Percentiles rank a stretch among this genome's conserved stretches.
These are phyloP conservation scores for Borovskyia barvae DNA, from an alignment of 208 protist genomes.

Conservation along the genomic window DNA sequence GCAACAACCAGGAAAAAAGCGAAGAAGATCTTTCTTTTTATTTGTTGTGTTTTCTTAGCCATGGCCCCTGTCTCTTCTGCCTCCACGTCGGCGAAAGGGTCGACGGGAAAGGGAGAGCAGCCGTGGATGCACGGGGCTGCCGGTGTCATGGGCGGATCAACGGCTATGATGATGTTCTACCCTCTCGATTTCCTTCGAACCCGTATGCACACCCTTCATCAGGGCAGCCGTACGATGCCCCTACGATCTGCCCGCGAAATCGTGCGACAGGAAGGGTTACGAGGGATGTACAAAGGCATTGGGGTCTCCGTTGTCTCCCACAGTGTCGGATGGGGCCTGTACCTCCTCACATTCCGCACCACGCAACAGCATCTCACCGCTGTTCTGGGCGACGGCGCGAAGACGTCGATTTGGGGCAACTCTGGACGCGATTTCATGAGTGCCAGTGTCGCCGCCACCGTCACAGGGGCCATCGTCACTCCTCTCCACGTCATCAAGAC, in stretches of 20 bases:
- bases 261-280: slow-evolving; percentile 55
- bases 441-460: slow-evolving; percentile 57
- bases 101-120: slow-evolving; percentile 23
- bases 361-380: slow-evolving; percentile 43
- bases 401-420: slow-evolving; percentile 4
- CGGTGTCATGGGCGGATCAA: slow-evolving; percentile 59
- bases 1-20: too few species aligned
- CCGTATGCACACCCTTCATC: slow-evolving; percentile 71
- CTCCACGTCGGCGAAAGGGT: too few species aligned
- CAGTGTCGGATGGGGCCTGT: slow-evolving; percentile 77
- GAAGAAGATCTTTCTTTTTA: background rate
- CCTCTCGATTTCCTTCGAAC: slow-evolving; percentile 84
- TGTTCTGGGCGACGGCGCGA: slow-evolving; percentile 13
- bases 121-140: slow-evolving; percentile 77
- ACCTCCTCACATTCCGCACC: slow-evolving; percentile 69
- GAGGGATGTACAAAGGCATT: slow-evolving; percentile 79
- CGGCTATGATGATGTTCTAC: slow-evolving; percentile 79
- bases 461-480: slow-evolving; percentile 68
- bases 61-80: background rate
- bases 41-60: background rate
- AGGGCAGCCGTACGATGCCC: slow-evolving; percentile 39
- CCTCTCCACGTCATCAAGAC: slow-evolving; percentile 82
- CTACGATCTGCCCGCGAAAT: slow-evolving; percentile 51
- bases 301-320: slow-evolving; percentile 63
- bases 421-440: slow-evolving; percentile 52